Evolutionary conservation across 345 rosid species (phyloP).

Genomic region (Populus nigra): DNA sequence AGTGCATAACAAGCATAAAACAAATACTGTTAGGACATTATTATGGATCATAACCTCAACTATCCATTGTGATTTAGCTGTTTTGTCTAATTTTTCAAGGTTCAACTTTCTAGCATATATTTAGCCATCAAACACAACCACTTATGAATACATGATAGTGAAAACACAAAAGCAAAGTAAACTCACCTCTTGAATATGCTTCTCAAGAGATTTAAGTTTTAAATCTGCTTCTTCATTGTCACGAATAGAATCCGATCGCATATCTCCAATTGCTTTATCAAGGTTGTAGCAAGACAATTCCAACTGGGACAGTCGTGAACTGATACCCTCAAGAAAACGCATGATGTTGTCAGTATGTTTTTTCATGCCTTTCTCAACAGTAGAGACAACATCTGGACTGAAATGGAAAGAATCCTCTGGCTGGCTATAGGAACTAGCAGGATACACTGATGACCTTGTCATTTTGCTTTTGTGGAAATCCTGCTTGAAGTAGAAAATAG

Average conservation of each 20-base stretch:
- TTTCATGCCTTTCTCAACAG: constrained; percentile 79
- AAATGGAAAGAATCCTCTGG: constrained; percentile 67
- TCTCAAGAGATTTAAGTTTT: constrained; percentile 85
- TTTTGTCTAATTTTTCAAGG: not conserved
- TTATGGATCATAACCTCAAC: not conserved
- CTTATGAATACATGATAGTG: not conserved
- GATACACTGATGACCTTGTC: constrained; percentile 56
- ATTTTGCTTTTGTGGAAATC: constrained; percentile 82
- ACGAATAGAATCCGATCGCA: constrained; percentile 72
- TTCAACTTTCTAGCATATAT: not conserved
- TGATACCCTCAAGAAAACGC: constrained; percentile 96
- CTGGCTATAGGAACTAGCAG: constrained; percentile 63
- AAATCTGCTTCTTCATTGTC: constrained; percentile 69
- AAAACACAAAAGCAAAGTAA: not conserved
- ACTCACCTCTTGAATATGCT: constrained; percentile 92
- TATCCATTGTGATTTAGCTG: not conserved
- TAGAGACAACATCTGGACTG: constrained; percentile 50
- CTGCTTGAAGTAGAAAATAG: constrained; percentile 30
- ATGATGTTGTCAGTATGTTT: constrained; percentile 67
- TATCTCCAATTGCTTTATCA: constrained; percentile 91
- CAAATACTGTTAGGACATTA: not conserved
- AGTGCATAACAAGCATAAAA: not conserved
- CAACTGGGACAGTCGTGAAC: constrained; percentile 89
- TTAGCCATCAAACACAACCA: not conserved
- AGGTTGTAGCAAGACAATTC: constrained; percentile 90